Evolutionary conservation across 2,329 filamentous ascomycete genomes (phyloP), one percentile per base, ranked within the genome.

Genomic region (Talaromyces sp.): DNA sequence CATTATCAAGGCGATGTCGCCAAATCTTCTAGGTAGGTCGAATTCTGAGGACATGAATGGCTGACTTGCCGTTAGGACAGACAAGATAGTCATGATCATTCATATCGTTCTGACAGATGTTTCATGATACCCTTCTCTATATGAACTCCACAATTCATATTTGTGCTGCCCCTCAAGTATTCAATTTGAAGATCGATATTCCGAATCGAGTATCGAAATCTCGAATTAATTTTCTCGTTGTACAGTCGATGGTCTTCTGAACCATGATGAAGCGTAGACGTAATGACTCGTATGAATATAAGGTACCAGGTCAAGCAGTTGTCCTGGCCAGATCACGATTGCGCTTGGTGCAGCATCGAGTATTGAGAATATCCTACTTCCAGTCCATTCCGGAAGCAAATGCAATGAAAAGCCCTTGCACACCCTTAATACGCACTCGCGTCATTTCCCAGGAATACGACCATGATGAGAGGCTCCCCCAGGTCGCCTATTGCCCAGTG

Each of bases 371-470:
- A 8, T 24, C 7, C 13, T 24, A n/a, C 14, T 7, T 52, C 22
- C 16, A 14, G 3, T 33, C 11, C 14, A 24, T 31, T 10, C 11
- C 9, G 7, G 45, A 49, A 14, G 27, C 13, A 14, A 24, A 24
- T 8, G 10, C 4, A 24, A 16, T 5, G 47, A 16, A 50, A 50
- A 54, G 16, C 27, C 16, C 9, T 10, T 19, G 5, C 3, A 35
- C 3, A 50, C 8, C 9, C 19, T 24, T 10, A 4, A 52, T n/a
- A 31, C n/a, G 10, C 49, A 37, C 7, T 60, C 35, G 16, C 35
- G 22, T 35, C 47, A 31, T 71, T 72, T 65, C 72, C 71, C 71
- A 31, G 70, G 69, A 39, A 70, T 41, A 72, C 74, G 54, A n/a
- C 13, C 7, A 71, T 72, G 35, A 37, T 10, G 13, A 37, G 31